A percentile compares a stretch with the other conserved stretches of the same genome.
These are phyloP conservation scores for Eustoma russellianum DNA, from an alignment of 257 asterid genomes.

Conservation along the genomic window DNA sequence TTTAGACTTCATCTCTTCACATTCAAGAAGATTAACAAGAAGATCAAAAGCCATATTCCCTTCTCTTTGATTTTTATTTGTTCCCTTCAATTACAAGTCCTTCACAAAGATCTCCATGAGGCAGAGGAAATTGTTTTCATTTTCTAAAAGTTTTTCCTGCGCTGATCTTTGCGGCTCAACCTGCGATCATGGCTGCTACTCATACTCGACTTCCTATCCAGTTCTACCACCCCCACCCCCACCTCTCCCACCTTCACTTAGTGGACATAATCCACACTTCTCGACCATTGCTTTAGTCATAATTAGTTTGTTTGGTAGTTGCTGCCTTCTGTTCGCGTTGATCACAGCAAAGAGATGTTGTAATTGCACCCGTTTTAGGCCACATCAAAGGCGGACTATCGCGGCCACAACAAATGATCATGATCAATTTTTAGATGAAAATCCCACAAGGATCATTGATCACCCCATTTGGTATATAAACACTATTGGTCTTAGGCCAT, in stretches of 20 bases:
- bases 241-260: background rate
- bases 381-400: background rate
- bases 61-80: background rate
- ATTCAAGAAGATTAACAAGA: background rate
- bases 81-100: background rate
- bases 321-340: slow-evolving; percentile 19
- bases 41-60: background rate
- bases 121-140: slow-evolving; percentile 17
- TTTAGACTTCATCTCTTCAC: too few relatives aligned
- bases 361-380: slow-evolving; percentile 12
- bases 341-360: slow-evolving; percentile 15
- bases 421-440: slow-evolving; percentile 22
- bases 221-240: slow-evolving; percentile 1
- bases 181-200: slow-evolving; percentile 19
- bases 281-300: slow-evolving; percentile 15
- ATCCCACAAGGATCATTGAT: slow-evolving; percentile 17
- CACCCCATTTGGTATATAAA: slow-evolving; percentile 42
- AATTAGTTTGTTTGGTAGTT: slow-evolving; percentile 15
- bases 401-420: background rate
- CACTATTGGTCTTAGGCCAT: slow-evolving; percentile 29
- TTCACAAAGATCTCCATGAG: slow-evolving; percentile 1
- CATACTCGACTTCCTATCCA: background rate
- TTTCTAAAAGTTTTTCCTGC: slow-evolving; percentile 14
- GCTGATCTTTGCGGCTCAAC: slow-evolving; percentile 15
- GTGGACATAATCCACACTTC: slow-evolving; percentile 2